These are phyloP conservation scores for Chaetomiaceae sp. DNA, from an alignment of 2,329 filamentous ascomycete species.

Conservation along the genomic window DNA sequence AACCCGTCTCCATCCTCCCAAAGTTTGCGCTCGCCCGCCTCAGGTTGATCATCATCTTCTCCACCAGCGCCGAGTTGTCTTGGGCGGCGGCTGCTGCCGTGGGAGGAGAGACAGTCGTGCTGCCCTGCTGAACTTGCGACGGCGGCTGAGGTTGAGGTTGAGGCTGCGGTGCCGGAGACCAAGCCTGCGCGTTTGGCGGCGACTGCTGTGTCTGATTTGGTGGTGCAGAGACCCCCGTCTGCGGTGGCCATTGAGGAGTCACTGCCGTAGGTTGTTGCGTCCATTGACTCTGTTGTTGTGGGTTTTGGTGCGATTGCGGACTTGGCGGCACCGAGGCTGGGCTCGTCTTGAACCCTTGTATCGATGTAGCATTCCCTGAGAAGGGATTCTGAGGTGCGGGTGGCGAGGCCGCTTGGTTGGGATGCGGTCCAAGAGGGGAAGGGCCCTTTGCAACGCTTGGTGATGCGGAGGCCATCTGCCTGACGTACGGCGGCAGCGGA, in stretches of 20 bases:
- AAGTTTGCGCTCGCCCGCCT: constrained; percentile 35
- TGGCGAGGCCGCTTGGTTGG: constrained; percentile 14
- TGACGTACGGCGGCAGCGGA: constrained; percentile 24
- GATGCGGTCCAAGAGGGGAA: constrained; percentile 15
- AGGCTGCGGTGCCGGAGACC: neutral
- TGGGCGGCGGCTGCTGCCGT: neutral
- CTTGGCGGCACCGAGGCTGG: neutral
- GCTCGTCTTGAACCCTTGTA: neutral
- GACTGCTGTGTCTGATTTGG: constrained; percentile 5
- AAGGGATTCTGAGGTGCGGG: neutral
- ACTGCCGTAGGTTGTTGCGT: neutral
- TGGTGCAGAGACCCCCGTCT: neutral
- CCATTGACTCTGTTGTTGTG: neutral
- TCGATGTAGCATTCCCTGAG: neutral
- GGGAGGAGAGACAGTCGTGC: neutral
- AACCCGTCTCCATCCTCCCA: neutral
- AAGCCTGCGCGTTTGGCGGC: neutral
- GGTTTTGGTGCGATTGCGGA: neutral
- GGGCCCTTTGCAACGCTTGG: neutral
- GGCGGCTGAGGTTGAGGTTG: neutral
- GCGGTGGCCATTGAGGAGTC: neutral
- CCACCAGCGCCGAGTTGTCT: constrained; percentile 47
- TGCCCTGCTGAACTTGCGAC: neutral
- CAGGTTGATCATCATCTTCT: constrained; percentile 50
- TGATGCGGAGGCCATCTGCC: constrained; percentile 12